Evolutionary conservation across 805 yeast genomes (phyloP), one percentile per base, ranked within the genome.

Genomic region (Metschnikowia similis): DNA sequence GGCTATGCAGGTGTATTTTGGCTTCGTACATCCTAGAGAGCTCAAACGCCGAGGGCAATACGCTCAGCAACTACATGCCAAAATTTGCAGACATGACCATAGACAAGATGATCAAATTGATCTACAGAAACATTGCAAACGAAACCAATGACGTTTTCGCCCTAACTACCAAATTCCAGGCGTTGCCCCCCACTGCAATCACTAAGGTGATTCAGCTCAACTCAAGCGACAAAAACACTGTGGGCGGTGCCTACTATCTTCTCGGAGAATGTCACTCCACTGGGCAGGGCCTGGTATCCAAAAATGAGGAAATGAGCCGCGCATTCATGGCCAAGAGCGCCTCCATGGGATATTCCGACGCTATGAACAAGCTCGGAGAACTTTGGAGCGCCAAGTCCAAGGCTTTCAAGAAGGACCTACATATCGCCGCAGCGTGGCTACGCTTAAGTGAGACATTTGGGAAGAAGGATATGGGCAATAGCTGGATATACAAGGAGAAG

Each of bases 401-500:
- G 54, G 63, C 65, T 9, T 74, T 81, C 48, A 81, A 81, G 65
- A 83, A 80, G 57, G 87, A 87, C 61, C 63, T 75, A 44, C 64
- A 67, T 41, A 70, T 78, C 58, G 88, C 92, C 2, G 87, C 91
- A 2, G 80, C 83, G 10, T 84, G 90, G 84, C 77, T 81, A 50
- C 72, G 91, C 38, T 66, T 81, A 31, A 85, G 88, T 13, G 89
- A 83, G 47, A 67, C 74, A 29, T 74, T 76, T 55, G 90, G 90
- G 3, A 77, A 77, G 21, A 77, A 74, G 55, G 66, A 83, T 48
- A 77, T 83, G 27, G 91, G 90, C 0, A 82, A 84, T 50, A 79
- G 83, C 52, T 86, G 92, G 92, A 84, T 85, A 34, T 81, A 84
- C 67, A 85, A 84, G 64, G 81, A 80, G 42, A 85, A 85, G 69